Conservation (phyloP, 2,329 filamentous ascomycete species). For the Chaetomiaceae sp. region DNA sequence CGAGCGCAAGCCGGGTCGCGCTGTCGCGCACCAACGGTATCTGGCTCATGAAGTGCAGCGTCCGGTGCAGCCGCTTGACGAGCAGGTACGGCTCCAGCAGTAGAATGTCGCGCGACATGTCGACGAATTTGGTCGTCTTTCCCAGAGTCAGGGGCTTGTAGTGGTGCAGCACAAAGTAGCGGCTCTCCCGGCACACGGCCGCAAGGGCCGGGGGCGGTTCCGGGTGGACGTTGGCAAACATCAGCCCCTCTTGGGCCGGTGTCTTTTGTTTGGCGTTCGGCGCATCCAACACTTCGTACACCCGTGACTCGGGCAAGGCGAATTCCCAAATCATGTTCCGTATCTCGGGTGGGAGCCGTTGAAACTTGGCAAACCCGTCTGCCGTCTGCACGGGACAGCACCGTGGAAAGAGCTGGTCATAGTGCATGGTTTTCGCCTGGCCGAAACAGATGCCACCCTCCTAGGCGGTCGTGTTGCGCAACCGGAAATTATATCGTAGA, state of each 20-base stretch:
- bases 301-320: constrained; percentile 41
- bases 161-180: constrained; percentile 39
- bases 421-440: constrained; percentile 21
- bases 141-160: constrained; percentile 44
- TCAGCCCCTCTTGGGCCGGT: constrained; percentile 39
- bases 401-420: constrained; percentile 23
- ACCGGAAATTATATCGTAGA: constrained; percentile 15
- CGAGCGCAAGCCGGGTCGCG: constrained; percentile 40
- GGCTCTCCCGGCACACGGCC: constrained; percentile 42
- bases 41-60: constrained; percentile 43
- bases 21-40: constrained; percentile 41
- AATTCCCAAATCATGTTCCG: constrained; percentile 44
- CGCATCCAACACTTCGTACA: constrained; percentile 45
- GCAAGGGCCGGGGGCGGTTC: constrained; percentile 43
- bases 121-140: constrained; percentile 44
- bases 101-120: constrained; percentile 43
- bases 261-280: constrained; percentile 39
- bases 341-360: constrained; percentile 41
- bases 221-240: constrained; percentile 44
- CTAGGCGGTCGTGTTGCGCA: neutral
- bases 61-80: constrained; percentile 43
- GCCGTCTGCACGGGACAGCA: constrained; percentile 19
- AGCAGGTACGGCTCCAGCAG: constrained; percentile 46
- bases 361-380: constrained; percentile 29
- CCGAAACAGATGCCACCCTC: neutral